Evolutionary conservation across 805 yeast species (phyloP), one percentile per base, ranked within the genome.

Genomic region (Saturnispora silvae): DNA sequence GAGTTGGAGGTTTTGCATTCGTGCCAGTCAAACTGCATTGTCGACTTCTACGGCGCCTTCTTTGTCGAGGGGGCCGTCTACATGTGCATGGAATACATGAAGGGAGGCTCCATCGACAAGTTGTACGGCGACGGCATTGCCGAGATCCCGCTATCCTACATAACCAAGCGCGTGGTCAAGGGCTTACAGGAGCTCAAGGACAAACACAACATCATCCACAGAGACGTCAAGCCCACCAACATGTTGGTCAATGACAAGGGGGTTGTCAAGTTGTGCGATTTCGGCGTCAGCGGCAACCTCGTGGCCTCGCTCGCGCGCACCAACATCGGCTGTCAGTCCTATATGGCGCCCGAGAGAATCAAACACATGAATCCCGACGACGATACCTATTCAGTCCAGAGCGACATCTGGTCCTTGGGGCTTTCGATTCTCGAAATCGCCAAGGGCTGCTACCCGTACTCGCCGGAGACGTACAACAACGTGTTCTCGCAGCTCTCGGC

Each of bases 331-430:
- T 89, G 98, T 60, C 98, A 92, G 60, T 81, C 95, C 1, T 89
- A 89, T 59, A 92, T 92, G 97, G 97, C 97, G 1, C 98, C 98
- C 1, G 98, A 89, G 56, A 72, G 98, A 52, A 92, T 92, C 48
- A 77, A 78, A 52, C 73, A 82, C 0, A 50, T 70, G 43, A 76
- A 64, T 45, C 89, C 86, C 2, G 86, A 81, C 52, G 87, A 76
- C 46, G 67, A 73, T 7, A 75, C 92, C 0, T 89, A 89, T 59
- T 77, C 96, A 1, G 95, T 86, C 3, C 96, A 89, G 53, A 79
- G 94, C 8, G 98, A 89, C 59, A 75, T 89, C 43, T 89, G 98
- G 98, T 85, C 96, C 0, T 60, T 89, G 31, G 98, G 97, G 0
- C 65, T 89, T 40, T 74, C 87, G 15, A 70, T 89, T 16, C 57